Conservation (phyloP, 345 rosid genomes). For the Eucalyptus marginata region DNA sequence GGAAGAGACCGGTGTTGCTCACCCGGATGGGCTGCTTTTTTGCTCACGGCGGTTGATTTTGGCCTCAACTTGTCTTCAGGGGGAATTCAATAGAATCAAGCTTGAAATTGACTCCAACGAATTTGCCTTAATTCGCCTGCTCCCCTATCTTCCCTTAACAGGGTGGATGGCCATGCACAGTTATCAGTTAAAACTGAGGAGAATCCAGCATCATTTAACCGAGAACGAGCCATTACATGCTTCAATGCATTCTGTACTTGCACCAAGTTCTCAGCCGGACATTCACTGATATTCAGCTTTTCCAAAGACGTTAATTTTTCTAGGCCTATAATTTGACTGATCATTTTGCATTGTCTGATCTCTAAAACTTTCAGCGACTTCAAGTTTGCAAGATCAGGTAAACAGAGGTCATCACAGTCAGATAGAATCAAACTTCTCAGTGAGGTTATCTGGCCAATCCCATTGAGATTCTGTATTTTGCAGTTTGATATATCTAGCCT, state of each 20-base stretch:
- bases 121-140: too few species aligned
- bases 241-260: not conserved
- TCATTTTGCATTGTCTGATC: not conserved
- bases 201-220: too few species aligned
- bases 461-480: not conserved
- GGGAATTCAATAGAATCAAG: too few species aligned
- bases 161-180: too few species aligned
- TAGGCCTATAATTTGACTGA: not conserved
- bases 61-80: too few species aligned
- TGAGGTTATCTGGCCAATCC: not conserved
- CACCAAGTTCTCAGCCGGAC: not conserved
- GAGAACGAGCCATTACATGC: not conserved
- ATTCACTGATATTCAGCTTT: not conserved
- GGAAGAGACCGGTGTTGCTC: too few species aligned
- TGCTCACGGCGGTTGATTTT: too few species aligned
- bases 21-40: too few species aligned
- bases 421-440: not conserved
- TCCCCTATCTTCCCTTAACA: too few species aligned
- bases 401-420: not conserved
- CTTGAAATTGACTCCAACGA: too few species aligned
- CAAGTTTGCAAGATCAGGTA: not conserved
- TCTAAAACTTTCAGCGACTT: not conserved
- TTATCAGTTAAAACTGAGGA: too few species aligned
- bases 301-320: not conserved
- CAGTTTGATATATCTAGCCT: not conserved